Conservation (phyloP, 2,329 filamentous ascomycete species). For the Pyrenophora seminiperda region DNA sequence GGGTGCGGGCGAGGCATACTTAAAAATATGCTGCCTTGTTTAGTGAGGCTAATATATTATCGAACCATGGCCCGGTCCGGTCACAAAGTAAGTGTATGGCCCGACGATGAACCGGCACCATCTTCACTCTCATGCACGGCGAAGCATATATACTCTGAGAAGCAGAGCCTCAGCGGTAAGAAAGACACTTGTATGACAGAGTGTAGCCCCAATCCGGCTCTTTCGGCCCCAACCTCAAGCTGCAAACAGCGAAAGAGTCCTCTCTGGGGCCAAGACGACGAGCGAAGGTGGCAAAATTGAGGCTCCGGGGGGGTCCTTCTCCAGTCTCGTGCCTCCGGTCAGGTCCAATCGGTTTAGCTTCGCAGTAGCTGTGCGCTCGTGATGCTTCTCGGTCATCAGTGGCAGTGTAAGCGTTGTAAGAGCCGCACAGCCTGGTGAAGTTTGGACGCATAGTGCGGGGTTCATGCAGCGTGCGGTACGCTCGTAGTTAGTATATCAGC, state of each 20-base stretch:
- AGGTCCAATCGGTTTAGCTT: slow-evolving; percentile 12
- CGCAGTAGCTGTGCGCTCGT: background rate
- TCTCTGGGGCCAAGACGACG: background rate
- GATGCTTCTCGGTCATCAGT: slow-evolving; percentile 1
- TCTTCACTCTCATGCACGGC: background rate
- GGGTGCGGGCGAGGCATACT: too few relatives aligned
- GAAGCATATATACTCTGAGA: background rate
- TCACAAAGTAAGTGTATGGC: background rate
- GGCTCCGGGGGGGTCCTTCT: background rate
- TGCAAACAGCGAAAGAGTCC: too few relatives aligned
- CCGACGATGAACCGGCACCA: background rate
- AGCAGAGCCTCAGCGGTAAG: background rate
- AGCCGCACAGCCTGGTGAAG: background rate
- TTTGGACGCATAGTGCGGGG: background rate
- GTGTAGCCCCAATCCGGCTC: too few relatives aligned
- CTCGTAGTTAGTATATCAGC: background rate
- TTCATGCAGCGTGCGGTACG: slow-evolving; percentile 3
- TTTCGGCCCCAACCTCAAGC: too few relatives aligned
- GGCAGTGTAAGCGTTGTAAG: background rate
- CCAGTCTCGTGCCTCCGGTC: slow-evolving; percentile 10
- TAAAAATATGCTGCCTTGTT: background rate
- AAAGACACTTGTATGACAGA: background rate
- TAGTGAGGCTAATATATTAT: background rate
- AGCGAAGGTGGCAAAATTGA: background rate
- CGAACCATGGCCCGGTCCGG: background rate